Conservation (phyloP, 805 yeast species). For the Metschnikowia borealis region DNA sequence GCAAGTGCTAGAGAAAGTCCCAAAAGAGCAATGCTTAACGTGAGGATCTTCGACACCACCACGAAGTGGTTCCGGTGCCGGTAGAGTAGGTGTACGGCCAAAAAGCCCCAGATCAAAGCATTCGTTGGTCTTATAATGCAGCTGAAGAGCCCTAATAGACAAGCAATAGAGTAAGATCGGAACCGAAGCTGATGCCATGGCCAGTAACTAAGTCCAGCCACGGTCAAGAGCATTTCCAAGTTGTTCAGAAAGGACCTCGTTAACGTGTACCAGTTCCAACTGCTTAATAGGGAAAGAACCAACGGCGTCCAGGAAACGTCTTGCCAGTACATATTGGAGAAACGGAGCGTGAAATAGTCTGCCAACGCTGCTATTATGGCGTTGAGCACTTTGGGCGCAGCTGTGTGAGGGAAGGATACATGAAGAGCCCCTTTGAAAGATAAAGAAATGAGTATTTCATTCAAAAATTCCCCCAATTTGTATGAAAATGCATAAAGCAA, state of each 20-base stretch:
- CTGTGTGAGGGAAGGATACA: slow-evolving; percentile 16
- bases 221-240: slow-evolving; percentile 69
- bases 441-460: slow-evolving; percentile 3
- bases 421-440: background rate
- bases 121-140: slow-evolving; percentile 85
- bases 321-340: slow-evolving; percentile 39
- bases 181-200: slow-evolving; percentile 45
- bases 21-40: slow-evolving; percentile 1
- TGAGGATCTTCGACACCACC: slow-evolving; percentile 31
- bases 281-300: slow-evolving; percentile 52
- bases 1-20: background rate
- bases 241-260: slow-evolving; percentile 86
- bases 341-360: slow-evolving; percentile 55
- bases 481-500: slow-evolving; percentile 53
- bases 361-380: slow-evolving; percentile 68
- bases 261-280: slow-evolving; percentile 77
- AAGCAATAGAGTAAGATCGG: slow-evolving; percentile 28
- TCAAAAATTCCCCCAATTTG: slow-evolving; percentile 24
- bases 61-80: slow-evolving; percentile 5
- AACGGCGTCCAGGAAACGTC: slow-evolving; percentile 41
- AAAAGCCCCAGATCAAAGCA: slow-evolving; percentile 65
- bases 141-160: slow-evolving; percentile 53
- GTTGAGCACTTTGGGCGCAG: slow-evolving; percentile 63
- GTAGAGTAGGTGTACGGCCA: slow-evolving; percentile 42
- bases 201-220: slow-evolving; percentile 67